These are phyloP conservation scores for Mucor piriformis DNA, from an alignment of 371 early-diverging fungal species.

Conservation along the genomic window DNA sequence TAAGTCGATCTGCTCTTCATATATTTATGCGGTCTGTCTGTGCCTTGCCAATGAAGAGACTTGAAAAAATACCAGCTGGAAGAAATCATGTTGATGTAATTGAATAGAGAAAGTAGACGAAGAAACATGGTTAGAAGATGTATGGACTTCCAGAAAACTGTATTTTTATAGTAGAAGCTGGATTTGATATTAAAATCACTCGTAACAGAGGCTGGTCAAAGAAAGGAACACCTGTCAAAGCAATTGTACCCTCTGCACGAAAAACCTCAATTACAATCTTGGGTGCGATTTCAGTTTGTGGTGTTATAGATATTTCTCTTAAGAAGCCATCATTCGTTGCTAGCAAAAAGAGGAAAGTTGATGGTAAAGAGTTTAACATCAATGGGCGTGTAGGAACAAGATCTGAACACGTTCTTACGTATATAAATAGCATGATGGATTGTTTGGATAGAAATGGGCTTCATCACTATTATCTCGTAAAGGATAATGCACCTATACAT, in stretches of 20 bases:
- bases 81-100: constrained; percentile 1
- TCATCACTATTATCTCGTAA: neutral
- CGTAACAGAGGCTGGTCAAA: constrained; percentile 1
- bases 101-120: neutral
- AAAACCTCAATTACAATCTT: constrained; percentile 10
- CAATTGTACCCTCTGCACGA: constrained; percentile 1
- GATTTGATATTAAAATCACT: constrained; percentile 18
- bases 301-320: constrained; percentile 17
- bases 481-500: constrained; percentile 14
- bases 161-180: constrained; percentile 22
- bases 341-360: neutral
- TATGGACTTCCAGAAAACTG: neutral
- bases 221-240: constrained; percentile 3
- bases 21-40: neutral
- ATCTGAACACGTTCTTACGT: constrained; percentile 1
- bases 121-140: neutral
- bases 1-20: constrained; percentile 5
- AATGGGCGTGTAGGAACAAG: too few relatives aligned
- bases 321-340: constrained; percentile 2
- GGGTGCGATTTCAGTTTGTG: constrained; percentile 16
- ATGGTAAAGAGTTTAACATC: neutral
- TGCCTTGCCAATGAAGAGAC: neutral
- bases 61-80: neutral
- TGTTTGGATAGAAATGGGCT: constrained; percentile 13
- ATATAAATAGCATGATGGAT: neutral